Base-by-base conservation (phyloP, 2,329 filamentous ascomycete genomes). In the Cordyceps cateniannulata region DNA sequence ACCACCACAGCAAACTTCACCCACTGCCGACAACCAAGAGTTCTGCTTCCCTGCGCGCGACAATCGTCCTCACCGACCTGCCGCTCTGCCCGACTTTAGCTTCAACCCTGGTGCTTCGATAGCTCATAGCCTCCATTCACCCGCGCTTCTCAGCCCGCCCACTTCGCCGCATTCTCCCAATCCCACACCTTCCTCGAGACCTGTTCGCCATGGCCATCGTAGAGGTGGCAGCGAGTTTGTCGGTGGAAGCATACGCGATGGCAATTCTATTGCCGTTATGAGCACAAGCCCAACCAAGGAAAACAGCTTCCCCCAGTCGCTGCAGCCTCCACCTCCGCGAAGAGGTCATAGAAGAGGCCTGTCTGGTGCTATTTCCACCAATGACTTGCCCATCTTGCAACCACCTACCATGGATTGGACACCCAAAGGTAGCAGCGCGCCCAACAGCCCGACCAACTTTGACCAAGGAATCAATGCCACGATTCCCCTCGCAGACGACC, bases 211-310 rank as follows among this genome's bases (percentile, higher is more conserved):
- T 70, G 86, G 88, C 32, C 93, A 96, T 72, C 83, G 87, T 67
- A 84, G 93, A 68, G 89, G 89, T 59, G 89, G 86, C 29, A 96
- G 92, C 71, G 92, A 96, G 71, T 92, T 96, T 68, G 89, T 96
- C 51, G 91, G 91, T 42, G 90, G 89, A 8, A 88, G 88, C 66
- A 75, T 82, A 65, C 78, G 85, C 66, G 73, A 80, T 73, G 76
- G 83, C 14, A 83, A 81, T 52, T 78, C 81, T 0, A 84, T 85
- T 54, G 81, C 82, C 10, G 75, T 85, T 8, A 79, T 90, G 75
- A 89, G 85, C 72, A 83, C 84, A 14, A 91, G 87, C 67, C 87
- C 88, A 29, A 88, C 86, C 12, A 90, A 87, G 65, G 81, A 85
- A 27, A 78, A 79, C 62, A 84, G 85, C 6, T 81, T 83, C 65